phyloP scores from a whole-genome alignment of 2,329 filamentous ascomycete genomes.

The Talaromyces sp. region DNA sequence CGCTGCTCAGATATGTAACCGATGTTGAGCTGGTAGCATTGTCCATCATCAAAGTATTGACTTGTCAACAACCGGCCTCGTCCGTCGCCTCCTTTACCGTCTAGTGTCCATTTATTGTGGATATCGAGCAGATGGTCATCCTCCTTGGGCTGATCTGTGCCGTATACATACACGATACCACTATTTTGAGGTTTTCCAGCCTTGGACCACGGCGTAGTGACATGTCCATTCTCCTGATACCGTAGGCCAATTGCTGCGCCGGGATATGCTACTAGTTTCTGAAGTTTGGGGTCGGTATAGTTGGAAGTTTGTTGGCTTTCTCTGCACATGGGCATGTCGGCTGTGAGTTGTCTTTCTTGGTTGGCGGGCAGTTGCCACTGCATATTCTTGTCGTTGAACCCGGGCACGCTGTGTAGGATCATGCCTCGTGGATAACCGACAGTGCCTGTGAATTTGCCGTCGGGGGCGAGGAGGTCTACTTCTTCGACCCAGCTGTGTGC shows the following conservation, averaged over 20 bases:
- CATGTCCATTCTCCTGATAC: constrained; percentile 73
- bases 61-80: constrained; percentile 70
- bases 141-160: constrained; percentile 55
- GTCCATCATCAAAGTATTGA: constrained; percentile 81
- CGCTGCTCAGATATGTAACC: constrained; percentile 55
- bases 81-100: constrained; percentile 74
- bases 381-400: constrained; percentile 55
- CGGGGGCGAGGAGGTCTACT: constrained; percentile 63
- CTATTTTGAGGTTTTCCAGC: constrained; percentile 59
- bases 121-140: constrained; percentile 60
- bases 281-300: constrained; percentile 52
- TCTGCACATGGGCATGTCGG: constrained; percentile 58
- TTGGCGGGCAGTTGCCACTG: constrained; percentile 59
- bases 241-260: constrained; percentile 63
- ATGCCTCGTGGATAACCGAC: constrained; percentile 73
- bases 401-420: constrained; percentile 51
- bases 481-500: constrained; percentile 83
- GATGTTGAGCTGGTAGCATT: constrained; percentile 77
- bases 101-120: constrained; percentile 69
- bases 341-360: constrained; percentile 42
- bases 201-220: constrained; percentile 55
- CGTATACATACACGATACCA: constrained; percentile 71
- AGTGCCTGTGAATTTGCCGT: constrained; percentile 66
- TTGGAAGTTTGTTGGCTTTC: constrained; percentile 56
- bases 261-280: constrained; percentile 55